Conservation (phyloP, 2,329 filamentous ascomycete genomes). For the Cladosporium cucumerinum region DNA sequence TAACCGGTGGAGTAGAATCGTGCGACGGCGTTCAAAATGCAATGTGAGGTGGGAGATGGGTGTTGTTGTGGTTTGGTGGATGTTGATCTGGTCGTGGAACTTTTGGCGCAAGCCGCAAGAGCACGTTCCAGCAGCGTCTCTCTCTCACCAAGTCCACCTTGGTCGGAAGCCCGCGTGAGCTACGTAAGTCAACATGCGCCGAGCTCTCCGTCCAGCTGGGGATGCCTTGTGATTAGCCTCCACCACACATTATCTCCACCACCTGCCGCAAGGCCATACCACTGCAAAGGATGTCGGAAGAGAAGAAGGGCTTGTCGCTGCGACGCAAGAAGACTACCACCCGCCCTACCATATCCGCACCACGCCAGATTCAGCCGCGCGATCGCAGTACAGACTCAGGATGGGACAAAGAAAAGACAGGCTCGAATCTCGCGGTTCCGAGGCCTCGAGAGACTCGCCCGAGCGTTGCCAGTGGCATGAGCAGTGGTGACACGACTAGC, state of each 20-base stretch:
- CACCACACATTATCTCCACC: not conserved
- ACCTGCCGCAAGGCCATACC: not conserved
- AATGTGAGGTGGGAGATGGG: not conserved
- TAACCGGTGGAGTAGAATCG: not conserved
- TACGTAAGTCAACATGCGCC: conserved; percentile 4
- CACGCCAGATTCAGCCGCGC: conserved; percentile 48
- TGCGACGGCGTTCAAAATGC: conserved; percentile 12
- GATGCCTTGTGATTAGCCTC: not conserved
- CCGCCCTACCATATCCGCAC: conserved; percentile 59
- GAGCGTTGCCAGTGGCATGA: conserved; percentile 26
- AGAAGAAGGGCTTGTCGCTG: conserved; percentile 54
- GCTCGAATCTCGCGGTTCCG: conserved; percentile 17
- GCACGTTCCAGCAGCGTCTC: conserved; percentile 9
- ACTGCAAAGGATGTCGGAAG: conserved; percentile 44
- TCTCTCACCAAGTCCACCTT: not conserved
- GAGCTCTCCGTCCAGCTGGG: not conserved
- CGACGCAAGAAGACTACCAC: conserved; percentile 57
- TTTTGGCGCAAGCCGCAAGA: conserved; percentile 3
- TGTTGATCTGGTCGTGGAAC: conserved; percentile 4
- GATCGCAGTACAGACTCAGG: conserved; percentile 17
- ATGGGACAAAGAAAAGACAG: conserved; percentile 19
- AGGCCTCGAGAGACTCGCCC: conserved; percentile 21
- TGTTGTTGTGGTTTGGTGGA: not conserved
- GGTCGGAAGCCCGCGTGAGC: not conserved
- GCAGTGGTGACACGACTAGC: conserved; percentile 54